Evolutionary conservation across 192 early-diverging fungal genomes (phyloP).

Genomic region (Phlyctochytrium arcticum): DNA sequence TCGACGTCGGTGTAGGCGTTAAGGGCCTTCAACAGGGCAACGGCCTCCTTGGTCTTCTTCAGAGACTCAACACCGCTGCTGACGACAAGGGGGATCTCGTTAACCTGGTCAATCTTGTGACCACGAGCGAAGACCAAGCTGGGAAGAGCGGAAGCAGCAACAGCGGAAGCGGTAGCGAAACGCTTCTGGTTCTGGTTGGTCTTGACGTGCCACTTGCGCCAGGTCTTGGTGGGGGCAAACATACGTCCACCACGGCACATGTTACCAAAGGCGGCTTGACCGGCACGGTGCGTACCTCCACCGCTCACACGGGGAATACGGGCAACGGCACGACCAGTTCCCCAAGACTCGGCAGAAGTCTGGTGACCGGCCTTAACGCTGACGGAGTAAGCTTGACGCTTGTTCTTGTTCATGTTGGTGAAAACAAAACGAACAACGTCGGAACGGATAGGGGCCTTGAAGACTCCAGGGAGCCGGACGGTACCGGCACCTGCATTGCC

Average conservation of each 20-base stretch:
- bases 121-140: conserved; percentile 93
- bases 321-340: conserved; percentile 94
- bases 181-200: conserved; percentile 98
- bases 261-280: conserved; percentile 99
- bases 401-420: conserved; percentile 99
- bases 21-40: conserved; percentile 83
- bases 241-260: conserved; percentile 99
- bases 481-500: conserved; percentile 69
- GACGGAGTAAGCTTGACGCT: conserved; percentile 93
- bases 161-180: conserved; percentile 92
- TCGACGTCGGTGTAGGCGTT: conserved; percentile 92
- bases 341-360: conserved; percentile 98
- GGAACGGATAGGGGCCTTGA: conserved; percentile 94
- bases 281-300: conserved; percentile 93
- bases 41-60: conserved; percentile 90
- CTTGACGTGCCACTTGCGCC: conserved; percentile 99
- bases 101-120: conserved; percentile 88
- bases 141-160: conserved; percentile 91
- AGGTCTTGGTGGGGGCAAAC: conserved; percentile 99
- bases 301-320: conserved; percentile 99
- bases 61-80: conserved; percentile 73
- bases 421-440: conserved; percentile 88
- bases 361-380: conserved; percentile 96
- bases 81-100: conserved; percentile 93
- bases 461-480: conserved; percentile 82